Base-by-base conservation (phyloP, 441 rosid species). In the Pelargonium cotyledonis region DNA sequence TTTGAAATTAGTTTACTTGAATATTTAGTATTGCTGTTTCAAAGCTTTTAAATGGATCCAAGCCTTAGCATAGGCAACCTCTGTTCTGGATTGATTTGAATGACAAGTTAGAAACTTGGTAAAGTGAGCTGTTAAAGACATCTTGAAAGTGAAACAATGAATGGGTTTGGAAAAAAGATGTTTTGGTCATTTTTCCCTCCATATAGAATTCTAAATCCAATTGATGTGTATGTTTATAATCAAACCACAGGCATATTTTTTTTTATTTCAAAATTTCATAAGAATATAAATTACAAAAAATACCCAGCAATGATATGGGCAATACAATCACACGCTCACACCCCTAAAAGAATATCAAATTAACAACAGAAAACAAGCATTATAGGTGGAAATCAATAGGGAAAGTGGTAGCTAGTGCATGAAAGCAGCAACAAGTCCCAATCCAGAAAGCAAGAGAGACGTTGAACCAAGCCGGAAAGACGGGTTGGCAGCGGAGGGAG, bases 401-500 rank as follows among this genome's bases (percentile, higher is more conserved):
- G 29, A 2, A 26, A 26, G 2, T 1, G 1, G 40, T 35, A 35
- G 40, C 40, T 14, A 49, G 57, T 49, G 16, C 57, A 12, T 49
- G 57, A 49, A 14, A 49, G 57, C 4, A 12, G 57, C 57, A 53
- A 83, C 16, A 72, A 78, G 75, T 74, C 69, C 88, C 47, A 83
- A 57, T 40, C 79, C 70, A 35, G 85, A 67, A 63, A 83, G 23
- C 72, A 85, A 65, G 66, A 86, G 70, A 55, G 82, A 73, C 4
- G 89, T 84, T 51, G 95, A 80, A 15, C 0, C 6, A 47, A 77
- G 19, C 67, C 53, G 62, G 68, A 61, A 60, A 12, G 85, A 58
- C 3, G 80, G 73, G 44, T 73, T 67, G 57, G 89, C 80, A 41
- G 90, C 77, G 53, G 95, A 86, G 47, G 90, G 88, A 21, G 76